Evolutionary conservation across 306 rosid genomes (phyloP).

Genomic region (Glycine latifolia): DNA sequence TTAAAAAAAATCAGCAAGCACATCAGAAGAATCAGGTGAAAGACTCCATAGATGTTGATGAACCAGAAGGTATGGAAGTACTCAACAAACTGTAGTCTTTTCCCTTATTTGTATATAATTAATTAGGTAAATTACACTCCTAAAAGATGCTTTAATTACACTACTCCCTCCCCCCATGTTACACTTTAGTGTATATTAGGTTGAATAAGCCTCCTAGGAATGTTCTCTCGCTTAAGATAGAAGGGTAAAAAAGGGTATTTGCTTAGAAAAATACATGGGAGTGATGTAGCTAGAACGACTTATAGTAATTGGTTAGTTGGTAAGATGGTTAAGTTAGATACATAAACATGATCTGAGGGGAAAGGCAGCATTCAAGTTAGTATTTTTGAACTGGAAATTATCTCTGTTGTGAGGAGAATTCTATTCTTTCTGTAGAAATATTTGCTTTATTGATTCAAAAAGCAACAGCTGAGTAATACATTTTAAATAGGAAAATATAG

Average conservation of each 20-base stretch:
- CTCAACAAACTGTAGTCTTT: constrained; percentile 5
- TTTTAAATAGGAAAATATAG: too few relatives aligned
- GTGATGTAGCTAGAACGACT: background rate
- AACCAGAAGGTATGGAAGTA: constrained; percentile 74
- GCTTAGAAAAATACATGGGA: background rate
- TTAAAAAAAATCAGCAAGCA: constrained; percentile 68
- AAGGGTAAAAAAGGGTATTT: background rate
- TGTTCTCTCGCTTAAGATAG: background rate
- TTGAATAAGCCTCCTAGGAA: background rate
- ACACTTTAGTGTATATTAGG: background rate
- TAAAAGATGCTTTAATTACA: background rate
- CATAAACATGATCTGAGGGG: background rate
- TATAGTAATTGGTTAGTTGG: background rate
- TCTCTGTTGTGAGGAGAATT: background rate
- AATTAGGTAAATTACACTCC: background rate
- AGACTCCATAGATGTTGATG: constrained; percentile 96
- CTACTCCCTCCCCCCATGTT: background rate
- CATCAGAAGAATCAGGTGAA: constrained; percentile 98
- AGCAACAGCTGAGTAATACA: too few relatives aligned
- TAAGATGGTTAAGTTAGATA: background rate
- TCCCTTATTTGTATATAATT: constrained; percentile 1
- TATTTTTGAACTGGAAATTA: background rate
- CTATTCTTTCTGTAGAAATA: background rate
- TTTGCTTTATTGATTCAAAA: too few relatives aligned
- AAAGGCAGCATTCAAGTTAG: background rate